These are phyloP conservation scores for Ophiosphaerella korrae DNA, from an alignment of 2,329 filamentous ascomycete species.

Conservation along the genomic window DNA sequence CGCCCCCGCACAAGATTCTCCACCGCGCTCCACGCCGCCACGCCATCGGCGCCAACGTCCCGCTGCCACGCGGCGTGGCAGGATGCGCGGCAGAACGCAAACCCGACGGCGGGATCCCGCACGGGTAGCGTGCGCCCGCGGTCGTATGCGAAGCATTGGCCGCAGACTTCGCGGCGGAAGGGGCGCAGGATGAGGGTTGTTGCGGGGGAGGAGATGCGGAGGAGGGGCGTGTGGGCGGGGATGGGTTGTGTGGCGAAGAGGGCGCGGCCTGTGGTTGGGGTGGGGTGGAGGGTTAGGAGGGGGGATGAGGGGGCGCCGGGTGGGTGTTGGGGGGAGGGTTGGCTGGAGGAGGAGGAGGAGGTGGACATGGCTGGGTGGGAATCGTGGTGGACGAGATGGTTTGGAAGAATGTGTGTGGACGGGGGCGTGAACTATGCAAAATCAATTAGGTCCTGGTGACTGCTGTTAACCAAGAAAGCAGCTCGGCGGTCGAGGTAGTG, in stretches of 20 bases:
- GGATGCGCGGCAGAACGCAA: constrained; percentile 49
- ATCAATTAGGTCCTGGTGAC: too few species aligned
- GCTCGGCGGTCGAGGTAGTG: background rate
- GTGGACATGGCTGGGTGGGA: constrained; percentile 13
- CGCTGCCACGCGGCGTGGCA: constrained; percentile 47
- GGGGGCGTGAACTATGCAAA: too few species aligned
- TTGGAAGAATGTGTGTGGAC: too few species aligned
- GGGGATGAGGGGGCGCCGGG: constrained; percentile 30
- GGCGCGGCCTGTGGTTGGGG: constrained; percentile 51
- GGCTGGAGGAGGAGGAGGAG: constrained; percentile 15
- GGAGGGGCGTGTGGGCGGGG: constrained; percentile 42
- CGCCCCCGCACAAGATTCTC: constrained; percentile 39
- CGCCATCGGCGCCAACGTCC: constrained; percentile 29
- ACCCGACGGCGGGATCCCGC: constrained; percentile 46
- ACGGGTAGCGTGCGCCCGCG: constrained; percentile 49
- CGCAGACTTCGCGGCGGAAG: constrained; percentile 57
- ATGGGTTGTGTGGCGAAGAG: constrained; percentile 50
- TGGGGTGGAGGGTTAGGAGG: constrained; percentile 48
- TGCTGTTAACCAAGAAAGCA: too few species aligned
- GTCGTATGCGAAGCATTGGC: constrained; percentile 54
- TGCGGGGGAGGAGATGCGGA: constrained; percentile 45
- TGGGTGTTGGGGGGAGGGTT: constrained; percentile 16
- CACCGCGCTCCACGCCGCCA: constrained; percentile 42
- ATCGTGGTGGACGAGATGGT: background rate
- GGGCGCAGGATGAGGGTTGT: constrained; percentile 51